Conservation (phyloP, 257 asterid genomes). For the Apocynum venetum region DNA sequence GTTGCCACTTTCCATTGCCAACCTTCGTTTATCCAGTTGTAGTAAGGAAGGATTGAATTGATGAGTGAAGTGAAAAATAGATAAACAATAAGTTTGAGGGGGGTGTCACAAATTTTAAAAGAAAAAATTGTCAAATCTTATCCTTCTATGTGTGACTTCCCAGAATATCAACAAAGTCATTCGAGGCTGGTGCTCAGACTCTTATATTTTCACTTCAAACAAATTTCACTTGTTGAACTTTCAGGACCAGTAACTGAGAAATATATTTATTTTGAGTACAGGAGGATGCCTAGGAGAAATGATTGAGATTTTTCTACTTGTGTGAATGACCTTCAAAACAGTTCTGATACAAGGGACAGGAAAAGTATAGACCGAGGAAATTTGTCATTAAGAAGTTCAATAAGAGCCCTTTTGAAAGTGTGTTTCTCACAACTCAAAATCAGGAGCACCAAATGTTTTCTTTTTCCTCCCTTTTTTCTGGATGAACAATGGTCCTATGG, state of each 20-base stretch:
- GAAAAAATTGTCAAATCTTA: not conserved
- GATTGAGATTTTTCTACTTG: not conserved
- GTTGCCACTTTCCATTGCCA: not conserved
- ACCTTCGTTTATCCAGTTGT: not conserved
- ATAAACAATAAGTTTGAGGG: not conserved
- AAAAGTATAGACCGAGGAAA: not conserved
- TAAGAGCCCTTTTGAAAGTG: not conserved
- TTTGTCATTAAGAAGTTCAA: not conserved
- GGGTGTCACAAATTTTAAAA: not conserved
- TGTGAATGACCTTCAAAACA: not conserved
- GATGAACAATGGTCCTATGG: not conserved
- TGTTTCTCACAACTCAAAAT: not conserved
- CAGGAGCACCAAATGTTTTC: not conserved
- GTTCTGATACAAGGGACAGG: constrained; percentile 1
- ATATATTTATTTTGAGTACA: not conserved
- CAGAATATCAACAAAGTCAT: not conserved
- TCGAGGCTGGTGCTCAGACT: not conserved
- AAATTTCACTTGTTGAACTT: not conserved
- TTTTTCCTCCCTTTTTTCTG: no score
- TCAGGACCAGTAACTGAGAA: not conserved
- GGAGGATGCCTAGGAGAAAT: not conserved
- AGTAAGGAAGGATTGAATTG: not conserved
- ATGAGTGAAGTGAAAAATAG: not conserved
- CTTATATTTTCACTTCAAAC: not conserved
- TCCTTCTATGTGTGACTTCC: not conserved